A percentile compares a stretch with the other conserved stretches of the same genome.
phyloP scores from a whole-genome alignment of 257 asterid genomes.

The Forsythia suspensa region DNA sequence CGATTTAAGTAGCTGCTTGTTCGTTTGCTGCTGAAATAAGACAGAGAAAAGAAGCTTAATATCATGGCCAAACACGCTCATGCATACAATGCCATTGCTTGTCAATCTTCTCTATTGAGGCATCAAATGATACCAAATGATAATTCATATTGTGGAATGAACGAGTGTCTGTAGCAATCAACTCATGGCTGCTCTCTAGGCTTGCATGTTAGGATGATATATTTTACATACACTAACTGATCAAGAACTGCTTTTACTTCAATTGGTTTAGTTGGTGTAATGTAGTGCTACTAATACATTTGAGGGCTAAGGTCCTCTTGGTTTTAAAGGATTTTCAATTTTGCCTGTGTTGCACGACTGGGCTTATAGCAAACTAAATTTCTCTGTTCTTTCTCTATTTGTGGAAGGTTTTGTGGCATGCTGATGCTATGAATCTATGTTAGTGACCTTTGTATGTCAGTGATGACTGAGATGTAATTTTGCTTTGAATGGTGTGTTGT shows the following conservation, averaged over 20 bases:
- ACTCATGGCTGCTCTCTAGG: background rate
- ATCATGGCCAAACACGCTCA: background rate
- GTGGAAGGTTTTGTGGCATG: background rate
- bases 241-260: background rate
- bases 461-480: background rate
- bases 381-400: background rate
- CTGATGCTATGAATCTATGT: background rate
- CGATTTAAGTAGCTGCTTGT: background rate
- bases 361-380: slow-evolving; percentile 4
- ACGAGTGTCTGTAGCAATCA: background rate
- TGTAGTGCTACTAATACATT: background rate
- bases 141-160: background rate
- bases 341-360: background rate
- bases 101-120: slow-evolving; percentile 21
- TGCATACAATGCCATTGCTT: background rate
- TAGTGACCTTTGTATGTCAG: background rate
- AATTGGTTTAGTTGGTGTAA: background rate
- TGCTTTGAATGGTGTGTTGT: background rate
- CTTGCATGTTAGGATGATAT: background rate
- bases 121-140: background rate
- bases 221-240: background rate
- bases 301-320: background rate
- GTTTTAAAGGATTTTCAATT: background rate
- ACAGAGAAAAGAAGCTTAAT: background rate
- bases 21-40: background rate